Percentiles rank a stretch among this genome's conserved stretches.
phyloP scores from a whole-genome alignment of 306 rosid genomes.

The Castanospermum australe region DNA sequence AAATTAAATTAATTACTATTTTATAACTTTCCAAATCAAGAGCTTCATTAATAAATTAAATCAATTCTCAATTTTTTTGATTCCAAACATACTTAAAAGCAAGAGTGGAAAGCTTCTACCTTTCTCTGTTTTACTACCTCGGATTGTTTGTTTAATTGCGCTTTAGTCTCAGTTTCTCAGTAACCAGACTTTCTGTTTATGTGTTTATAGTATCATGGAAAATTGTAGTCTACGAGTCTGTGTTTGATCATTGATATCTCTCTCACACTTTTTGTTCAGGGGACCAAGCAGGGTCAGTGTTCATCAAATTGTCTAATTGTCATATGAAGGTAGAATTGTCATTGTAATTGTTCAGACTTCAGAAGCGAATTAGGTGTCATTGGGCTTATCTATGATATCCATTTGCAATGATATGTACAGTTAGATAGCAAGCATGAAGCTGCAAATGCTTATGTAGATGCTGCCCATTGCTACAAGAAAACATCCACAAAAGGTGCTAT shows the following conservation, averaged over 20 bases:
- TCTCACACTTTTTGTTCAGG: constrained; percentile 32
- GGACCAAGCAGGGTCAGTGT: constrained; percentile 54
- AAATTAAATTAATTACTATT: no score
- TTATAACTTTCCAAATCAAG: no score
- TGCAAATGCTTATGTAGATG: constrained; percentile 52
- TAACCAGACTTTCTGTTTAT: no score
- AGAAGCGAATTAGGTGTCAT: neutral
- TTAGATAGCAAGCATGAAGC: constrained; percentile 53
- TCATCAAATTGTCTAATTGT: constrained; percentile 44
- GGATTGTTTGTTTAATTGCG: neutral
- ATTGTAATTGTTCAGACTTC: neutral
- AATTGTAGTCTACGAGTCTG: neutral
- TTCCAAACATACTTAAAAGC: no score
- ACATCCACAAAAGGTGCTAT: constrained; percentile 40
- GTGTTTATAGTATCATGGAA: neutral
- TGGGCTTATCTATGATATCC: neutral
- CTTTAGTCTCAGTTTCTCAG: neutral
- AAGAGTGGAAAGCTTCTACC: neutral
- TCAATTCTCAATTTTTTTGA: no score
- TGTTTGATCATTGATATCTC: neutral
- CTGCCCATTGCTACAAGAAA: constrained; percentile 56
- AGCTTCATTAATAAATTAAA: no score
- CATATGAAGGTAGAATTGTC: constrained; percentile 42
- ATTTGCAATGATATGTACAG: constrained; percentile 28
- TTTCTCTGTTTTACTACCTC: neutral